Base-by-base conservation (phyloP, 1,284 basidiomycete genomes). In the Ustilago crameri region DNA sequence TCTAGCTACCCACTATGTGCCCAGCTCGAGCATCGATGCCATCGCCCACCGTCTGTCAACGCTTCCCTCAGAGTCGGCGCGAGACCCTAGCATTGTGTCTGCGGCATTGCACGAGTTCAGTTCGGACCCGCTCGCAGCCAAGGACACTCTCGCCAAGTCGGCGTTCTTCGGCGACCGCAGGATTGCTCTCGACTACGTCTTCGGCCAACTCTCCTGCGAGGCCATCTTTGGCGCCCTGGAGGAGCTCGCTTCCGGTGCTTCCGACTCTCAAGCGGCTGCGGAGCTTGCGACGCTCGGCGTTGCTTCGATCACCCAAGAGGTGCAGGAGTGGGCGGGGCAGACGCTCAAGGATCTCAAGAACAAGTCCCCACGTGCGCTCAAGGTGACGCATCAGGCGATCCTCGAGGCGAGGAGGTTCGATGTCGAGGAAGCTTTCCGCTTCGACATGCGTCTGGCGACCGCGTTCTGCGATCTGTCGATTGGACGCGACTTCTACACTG, bases 401-500 rank as follows among this genome's bases (percentile, higher is more conserved):
- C 52, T 70, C 5, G 74, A 72, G 34, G 76, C 78, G 17, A 48
- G 66, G 7, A 40, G 67, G 8, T 67, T 75, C 48, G 69, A 76
- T 48, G 61, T 81, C 37, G 65, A 65, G 32, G 76, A 80, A 42
- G 66, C 75, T 4, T 75, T 83, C 66, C 65, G 72, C 26, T 63
- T 70, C 52, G 78, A 82, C 62, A 82, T 83, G 75, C 75, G 78
- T 23, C 60, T 82, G 23, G 73, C 80, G 4, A 80, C 81, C 0
- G 78, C 74, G n/a, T 81, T 83, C 44, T 82, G 79, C 58, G 81
- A 82, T 50, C 54, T 82, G 20, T 55, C 65, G n/a, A 45, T 79
- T 24, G 80, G 80, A 10, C 58, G 79, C 12, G 62, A 87, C 86
- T 83, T 83, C 40, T 73, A 80, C 67, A 74, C 56, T 18, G 81